A percentile compares a stretch with the other conserved stretches of the same genome.
These are phyloP conservation scores for Penicillium thymicola DNA, from an alignment of 2,329 filamentous ascomycete genomes.

Conservation along the genomic window DNA sequence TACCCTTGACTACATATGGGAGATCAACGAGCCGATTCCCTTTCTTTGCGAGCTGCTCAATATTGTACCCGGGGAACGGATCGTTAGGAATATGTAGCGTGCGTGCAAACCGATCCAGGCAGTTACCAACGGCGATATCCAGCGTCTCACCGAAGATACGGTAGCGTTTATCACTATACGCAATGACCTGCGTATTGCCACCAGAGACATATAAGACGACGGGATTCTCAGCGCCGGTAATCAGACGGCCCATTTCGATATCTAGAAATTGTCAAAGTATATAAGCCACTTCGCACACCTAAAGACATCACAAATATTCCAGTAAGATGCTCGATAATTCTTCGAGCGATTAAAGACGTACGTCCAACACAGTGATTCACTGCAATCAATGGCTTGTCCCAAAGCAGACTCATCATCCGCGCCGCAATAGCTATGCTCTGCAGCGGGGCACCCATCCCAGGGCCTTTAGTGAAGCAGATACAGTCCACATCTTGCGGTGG, in stretches of 20 bases:
- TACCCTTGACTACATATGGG: slow-evolving; percentile 95
- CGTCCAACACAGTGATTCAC: neutral
- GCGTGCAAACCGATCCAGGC: slow-evolving; percentile 77
- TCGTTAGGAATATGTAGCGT: slow-evolving; percentile 91
- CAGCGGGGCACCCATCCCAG: slow-evolving; percentile 93
- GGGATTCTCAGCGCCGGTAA: slow-evolving; percentile 85
- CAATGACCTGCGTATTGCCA: slow-evolving; percentile 32
- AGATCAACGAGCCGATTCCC: slow-evolving; percentile 73
- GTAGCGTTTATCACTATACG: slow-evolving; percentile 53
- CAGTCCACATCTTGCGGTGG: slow-evolving; percentile 69
- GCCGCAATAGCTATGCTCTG: slow-evolving; percentile 83
- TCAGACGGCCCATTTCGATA: slow-evolving; percentile 95
- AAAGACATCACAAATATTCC: neutral
- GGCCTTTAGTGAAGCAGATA: slow-evolving; percentile 92
- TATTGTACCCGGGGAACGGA: slow-evolving; percentile 95
- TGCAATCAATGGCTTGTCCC: neutral
- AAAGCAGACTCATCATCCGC: slow-evolving; percentile 39
- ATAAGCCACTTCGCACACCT: slow-evolving; percentile 40
- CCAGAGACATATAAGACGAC: slow-evolving; percentile 74
- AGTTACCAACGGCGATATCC: slow-evolving; percentile 97
- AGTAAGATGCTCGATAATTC: neutral
- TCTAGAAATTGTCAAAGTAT: slow-evolving; percentile 43
- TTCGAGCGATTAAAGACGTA: neutral
- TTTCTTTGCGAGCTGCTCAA: slow-evolving; percentile 85
- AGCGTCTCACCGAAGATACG: slow-evolving; percentile 97